A percentile compares a stretch with the other conserved stretches of the same genome.
Evolutionary conservation across 192 early-diverging fungal genomes (phyloP).

Genomic region (Coemansia sp.): DNA sequence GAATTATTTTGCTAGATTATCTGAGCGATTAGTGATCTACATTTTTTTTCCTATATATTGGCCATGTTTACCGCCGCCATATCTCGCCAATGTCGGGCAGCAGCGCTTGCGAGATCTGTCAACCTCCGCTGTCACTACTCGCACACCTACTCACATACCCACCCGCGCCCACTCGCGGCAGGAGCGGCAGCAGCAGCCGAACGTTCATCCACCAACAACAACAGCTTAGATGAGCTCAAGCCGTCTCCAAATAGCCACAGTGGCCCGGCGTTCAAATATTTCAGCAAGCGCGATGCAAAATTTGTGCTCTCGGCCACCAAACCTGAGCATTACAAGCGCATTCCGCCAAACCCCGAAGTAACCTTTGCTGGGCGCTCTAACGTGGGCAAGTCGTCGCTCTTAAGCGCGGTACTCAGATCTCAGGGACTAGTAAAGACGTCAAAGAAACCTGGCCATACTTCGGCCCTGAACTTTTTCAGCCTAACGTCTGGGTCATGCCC

Average conservation of each 20-base stretch:
- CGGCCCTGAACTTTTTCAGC: constrained; percentile 43
- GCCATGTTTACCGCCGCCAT: not conserved
- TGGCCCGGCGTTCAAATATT: constrained; percentile 15
- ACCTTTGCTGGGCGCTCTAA: constrained; percentile 55
- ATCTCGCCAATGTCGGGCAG: not conserved
- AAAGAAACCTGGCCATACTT: constrained; percentile 50
- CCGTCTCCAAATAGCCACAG: not conserved
- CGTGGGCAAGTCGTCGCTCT: constrained; percentile 54
- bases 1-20: not conserved
- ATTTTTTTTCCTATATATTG: not conserved
- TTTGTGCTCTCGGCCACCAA: constrained; percentile 40
- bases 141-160: constrained; percentile 4
- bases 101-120: not conserved
- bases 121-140: not conserved
- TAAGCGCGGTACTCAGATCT: constrained; percentile 44
- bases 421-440: constrained; percentile 46
- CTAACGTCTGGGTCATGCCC: constrained; percentile 25
- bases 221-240: not conserved
- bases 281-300: constrained; percentile 40
- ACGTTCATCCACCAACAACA: not conserved
- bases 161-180: not conserved
- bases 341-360: constrained; percentile 31
- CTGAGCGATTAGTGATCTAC: not conserved
- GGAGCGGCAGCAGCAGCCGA: not conserved
- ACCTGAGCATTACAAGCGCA: constrained; percentile 22